Percentiles rank a stretch among this genome's conserved stretches.
phyloP scores from a whole-genome alignment of 2,329 filamentous ascomycete species.

The Leptographium radiaticola region DNA sequence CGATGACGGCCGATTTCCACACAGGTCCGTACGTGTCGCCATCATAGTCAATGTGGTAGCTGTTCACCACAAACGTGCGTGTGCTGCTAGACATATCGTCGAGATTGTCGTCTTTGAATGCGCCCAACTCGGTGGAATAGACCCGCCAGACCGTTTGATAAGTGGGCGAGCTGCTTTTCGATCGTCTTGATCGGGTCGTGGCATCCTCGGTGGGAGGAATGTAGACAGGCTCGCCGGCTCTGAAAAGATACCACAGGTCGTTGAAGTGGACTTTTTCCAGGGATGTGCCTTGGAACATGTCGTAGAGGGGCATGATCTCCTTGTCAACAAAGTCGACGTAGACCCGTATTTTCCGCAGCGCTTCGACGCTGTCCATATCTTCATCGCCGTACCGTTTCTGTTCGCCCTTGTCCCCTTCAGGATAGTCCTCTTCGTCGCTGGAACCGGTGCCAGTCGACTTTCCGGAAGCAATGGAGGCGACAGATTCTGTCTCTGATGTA shows the following conservation, averaged over 20 bases:
- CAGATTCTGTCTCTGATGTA: not conserved
- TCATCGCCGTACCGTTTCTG: slow-evolving; percentile 21
- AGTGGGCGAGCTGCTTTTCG: not conserved
- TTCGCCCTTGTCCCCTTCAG: not conserved
- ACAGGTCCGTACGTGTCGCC: slow-evolving; percentile 25
- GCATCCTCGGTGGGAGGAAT: slow-evolving; percentile 9
- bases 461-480: not conserved
- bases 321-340: slow-evolving; percentile 31
- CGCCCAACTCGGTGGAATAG: not conserved
- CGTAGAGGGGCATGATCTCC: slow-evolving; percentile 25
- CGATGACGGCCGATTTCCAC: slow-evolving; percentile 22
- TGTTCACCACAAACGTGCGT: not conserved
- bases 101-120: not conserved
- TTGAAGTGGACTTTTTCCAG: slow-evolving; percentile 22
- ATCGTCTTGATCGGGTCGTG: not conserved
- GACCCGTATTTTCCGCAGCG: slow-evolving; percentile 23
- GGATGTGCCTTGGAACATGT: slow-evolving; percentile 10
- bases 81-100: not conserved
- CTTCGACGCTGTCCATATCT: slow-evolving; percentile 15
- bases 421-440: slow-evolving; percentile 5
- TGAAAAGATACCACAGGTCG: slow-evolving; percentile 30
- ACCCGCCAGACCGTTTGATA: slow-evolving; percentile 5
- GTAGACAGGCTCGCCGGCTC: slow-evolving; percentile 25
- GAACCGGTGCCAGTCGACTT: not conserved
- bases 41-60: slow-evolving; percentile 29